Evolutionary conservation across 1,139 yeast genomes (phyloP), one percentile per base, ranked within the genome.

Genomic region (Arxiozyma telluris): DNA sequence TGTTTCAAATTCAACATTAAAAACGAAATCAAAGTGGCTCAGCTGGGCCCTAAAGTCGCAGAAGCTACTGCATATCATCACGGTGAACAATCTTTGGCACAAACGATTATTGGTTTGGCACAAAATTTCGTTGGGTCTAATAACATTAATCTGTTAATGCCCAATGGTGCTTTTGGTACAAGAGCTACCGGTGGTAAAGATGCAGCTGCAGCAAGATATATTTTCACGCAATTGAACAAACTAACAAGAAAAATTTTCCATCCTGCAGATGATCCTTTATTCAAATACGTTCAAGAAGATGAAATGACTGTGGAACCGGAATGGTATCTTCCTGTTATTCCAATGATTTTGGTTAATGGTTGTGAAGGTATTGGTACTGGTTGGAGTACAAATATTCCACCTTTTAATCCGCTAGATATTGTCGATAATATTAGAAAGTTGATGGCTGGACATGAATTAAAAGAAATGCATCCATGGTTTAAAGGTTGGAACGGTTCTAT

Each of bases 351-450:
- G 58, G 96, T 94, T 8, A 94, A 94, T 68, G 99, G 99, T 55
- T 79, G 94, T 11, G 98, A 94, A 72, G 99, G 99, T 73, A 94
- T 94, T 70, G 99, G 99, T 61, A 91, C 98, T 51, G 99, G 98
- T 62, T 94, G 98, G 98, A 88, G 96, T 58, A 90, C 98, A 1
- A 83, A 81, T 58, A 86, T 94, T 59, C 99, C 98, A 1, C 82
- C 87, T 47, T 93, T 80, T 71, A 90, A 93, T 67, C 99, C 99
- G 0, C 66, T 70, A 27, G 98, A 93, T 67, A 76, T 94, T 58
- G 90, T 89, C 30, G 74, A 71, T 2, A 93, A 94, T 63, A 73
- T 94, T 43, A 79, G 81, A 55, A 79, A 80, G 47, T 68, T 93
- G 62, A 84, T 94, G 91, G 76, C 77, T 38, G 87, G 83, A 12